Conservation (phyloP, 441 rosid species). For the Cnidoscolus chayamansa region DNA sequence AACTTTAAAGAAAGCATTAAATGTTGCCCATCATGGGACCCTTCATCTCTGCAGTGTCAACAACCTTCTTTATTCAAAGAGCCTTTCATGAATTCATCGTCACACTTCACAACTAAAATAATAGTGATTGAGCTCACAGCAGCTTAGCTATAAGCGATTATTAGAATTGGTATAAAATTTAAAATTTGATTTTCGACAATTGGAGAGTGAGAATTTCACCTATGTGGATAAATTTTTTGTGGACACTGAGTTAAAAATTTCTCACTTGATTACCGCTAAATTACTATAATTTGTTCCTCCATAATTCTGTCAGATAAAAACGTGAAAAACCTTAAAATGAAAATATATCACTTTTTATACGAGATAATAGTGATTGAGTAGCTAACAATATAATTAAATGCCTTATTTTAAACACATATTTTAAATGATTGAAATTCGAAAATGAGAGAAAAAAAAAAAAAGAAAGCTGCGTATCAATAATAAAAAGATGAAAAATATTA, state of each 20-base stretch:
- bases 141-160: no score
- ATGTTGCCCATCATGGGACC: neutral
- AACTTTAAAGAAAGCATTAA: neutral
- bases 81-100: neutral
- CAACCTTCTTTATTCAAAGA: neutral
- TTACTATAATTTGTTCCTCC: no score
- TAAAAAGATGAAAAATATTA: neutral
- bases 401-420: neutral
- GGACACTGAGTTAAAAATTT: no score
- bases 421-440: slow-evolving; percentile 4
- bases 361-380: neutral
- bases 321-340: no score
- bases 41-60: neutral
- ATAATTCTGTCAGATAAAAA: no score
- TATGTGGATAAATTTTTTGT: no score
- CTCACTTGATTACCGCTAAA: no score
- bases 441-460: slow-evolving; percentile 6
- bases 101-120: neutral
- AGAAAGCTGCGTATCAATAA: slow-evolving; percentile 6
- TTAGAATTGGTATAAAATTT: no score
- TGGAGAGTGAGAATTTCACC: no score
- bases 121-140: neutral
- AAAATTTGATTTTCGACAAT: no score
- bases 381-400: neutral
- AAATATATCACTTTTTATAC: no score